These are phyloP conservation scores for Tetrahymena thermophila DNA, from an alignment of 73 alveolate genomes.

Conservation along the genomic window DNA sequence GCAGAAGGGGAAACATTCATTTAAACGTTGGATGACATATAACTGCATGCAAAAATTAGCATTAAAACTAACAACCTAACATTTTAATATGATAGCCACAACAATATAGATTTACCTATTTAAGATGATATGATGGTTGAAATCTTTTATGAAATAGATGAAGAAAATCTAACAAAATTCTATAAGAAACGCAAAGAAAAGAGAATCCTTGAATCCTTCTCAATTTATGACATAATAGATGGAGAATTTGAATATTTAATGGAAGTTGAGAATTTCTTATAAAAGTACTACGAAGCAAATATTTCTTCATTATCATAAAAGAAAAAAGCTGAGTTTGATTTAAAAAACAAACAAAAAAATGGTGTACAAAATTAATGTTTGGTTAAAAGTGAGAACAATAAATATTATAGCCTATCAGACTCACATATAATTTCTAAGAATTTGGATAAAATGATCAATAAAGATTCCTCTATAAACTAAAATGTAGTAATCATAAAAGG, in stretches of 20 bases:
- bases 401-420: not conserved
- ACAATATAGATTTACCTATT: not conserved
- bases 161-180: not conserved
- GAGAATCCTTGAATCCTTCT: not conserved
- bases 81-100: not conserved
- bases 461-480: not conserved
- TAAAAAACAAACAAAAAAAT: not conserved
- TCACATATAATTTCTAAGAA: not conserved
- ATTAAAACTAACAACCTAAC: not conserved
- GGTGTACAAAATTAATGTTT: not conserved
- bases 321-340: not conserved
- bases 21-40: not conserved
- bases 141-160: not conserved
- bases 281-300: not conserved
- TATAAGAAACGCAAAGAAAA: not conserved
- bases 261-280: not conserved
- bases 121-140: not conserved
- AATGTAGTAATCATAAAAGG: not conserved
- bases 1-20: not conserved
- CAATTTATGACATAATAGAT: not conserved
- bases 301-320: not conserved
- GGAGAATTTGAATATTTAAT: not conserved
- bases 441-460: not conserved
- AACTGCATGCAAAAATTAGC: not conserved
- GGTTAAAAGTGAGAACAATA: not conserved